Base-by-base conservation (phyloP, 192 early-diverging fungal genomes). In the Fimicolochytrium jonesii region DNA sequence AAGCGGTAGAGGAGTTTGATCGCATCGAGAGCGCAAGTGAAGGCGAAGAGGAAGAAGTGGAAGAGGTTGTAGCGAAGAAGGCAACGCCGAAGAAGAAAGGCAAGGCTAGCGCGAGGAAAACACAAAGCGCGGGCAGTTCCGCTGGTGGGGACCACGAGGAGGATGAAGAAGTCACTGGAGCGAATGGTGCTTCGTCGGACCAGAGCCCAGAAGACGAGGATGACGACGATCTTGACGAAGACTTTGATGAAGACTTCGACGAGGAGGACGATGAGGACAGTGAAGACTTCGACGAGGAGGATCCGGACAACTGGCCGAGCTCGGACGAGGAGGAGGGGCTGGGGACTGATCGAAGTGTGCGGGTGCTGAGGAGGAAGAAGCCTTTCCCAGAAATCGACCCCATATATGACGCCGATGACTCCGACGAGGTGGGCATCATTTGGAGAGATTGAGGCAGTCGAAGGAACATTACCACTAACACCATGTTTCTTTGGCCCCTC, bases 401-500 rank as follows among this genome's bases (percentile, higher is more conserved):
- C n/a, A 82, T 81, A 15, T 97, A 97, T 69, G 93, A 91, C 54
- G 89, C 86, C 68, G 96, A 99, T 65, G 85, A 87, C 3, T 94
- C 94, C 1, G 94, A 95, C 67, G 93, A 97, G 61, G 89, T 87
- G 72, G 60, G 73, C 30, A n/a, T n/a, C n/a, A n/a, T n/a, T n/a
- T n/a, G n/a, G n/a, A n/a, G n/a, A n/a, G n/a, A n/a, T n/a, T n/a
- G n/a, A n/a, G n/a, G n/a, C n/a, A n/a, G n/a, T n/a, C n/a, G n/a
- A n/a, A n/a, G n/a, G n/a, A n/a, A n/a, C n/a, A n/a, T n/a, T n/a
- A n/a, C 34, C 35, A 26, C 47, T 49, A 0, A 30, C 18, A 10
- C 3, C 13, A n/a, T n/a, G n/a, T n/a, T n/a, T n/a, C n/a, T n/a
- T n/a, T n/a, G n/a, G n/a, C n/a, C 32, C 28, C 5, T 46, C 66